Base-by-base conservation (phyloP, 2,329 filamentous ascomycete genomes). In the Aspergillus pseudoglaucus region DNA sequence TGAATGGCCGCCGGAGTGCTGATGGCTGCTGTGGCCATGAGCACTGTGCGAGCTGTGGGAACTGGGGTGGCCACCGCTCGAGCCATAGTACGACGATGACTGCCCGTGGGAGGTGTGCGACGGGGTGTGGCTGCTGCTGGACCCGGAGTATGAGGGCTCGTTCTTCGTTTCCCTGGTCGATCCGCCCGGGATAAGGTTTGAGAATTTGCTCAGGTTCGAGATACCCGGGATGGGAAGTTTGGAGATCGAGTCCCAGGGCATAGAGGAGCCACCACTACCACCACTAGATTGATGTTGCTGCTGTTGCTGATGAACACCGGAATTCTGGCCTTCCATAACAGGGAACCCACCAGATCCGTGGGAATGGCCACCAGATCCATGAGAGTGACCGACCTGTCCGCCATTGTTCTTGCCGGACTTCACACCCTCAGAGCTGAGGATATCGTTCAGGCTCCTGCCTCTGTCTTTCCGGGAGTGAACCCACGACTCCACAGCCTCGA, bases 351-450 rank as follows among this genome's bases (percentile, higher is more conserved):
- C 57, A 35, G 54, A 57, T n/a, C 60, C 56, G 38, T 69, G 66
- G 1, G 64, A 60, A 44, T 70, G 66, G 5, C 59, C 63, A 8
- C 55, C 56, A 37, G 54, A 58, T 14, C 60, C 57, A 39, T 69
- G 65, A 1, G 65, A 60, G 44, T 70, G 66, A 5, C 59, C 63
- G 42, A 57, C 55, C 10, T 54, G 33, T 6, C 60, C 60, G 10
- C 56, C 55, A 20, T 63, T 64, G 65, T 97, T 98, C 65, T 84
- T 85, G 40, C 91, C 90, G 7, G 78, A 76, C 61, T 82, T 85
- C 50, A 98, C 93, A 6, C 87, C 89, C 46, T 94, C 83, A 0
- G 90, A 89, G 42, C 82, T 85, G 8, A 98, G 78, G n/a, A 93
- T 62, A 46, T 81, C 73, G 62, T 94, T 84, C 15, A 97, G 75